A percentile compares a stretch with the other conserved stretches of the same genome.
Evolutionary conservation across 306 rosid species (phyloP).

Genomic region (Carpinus fangiana): DNA sequence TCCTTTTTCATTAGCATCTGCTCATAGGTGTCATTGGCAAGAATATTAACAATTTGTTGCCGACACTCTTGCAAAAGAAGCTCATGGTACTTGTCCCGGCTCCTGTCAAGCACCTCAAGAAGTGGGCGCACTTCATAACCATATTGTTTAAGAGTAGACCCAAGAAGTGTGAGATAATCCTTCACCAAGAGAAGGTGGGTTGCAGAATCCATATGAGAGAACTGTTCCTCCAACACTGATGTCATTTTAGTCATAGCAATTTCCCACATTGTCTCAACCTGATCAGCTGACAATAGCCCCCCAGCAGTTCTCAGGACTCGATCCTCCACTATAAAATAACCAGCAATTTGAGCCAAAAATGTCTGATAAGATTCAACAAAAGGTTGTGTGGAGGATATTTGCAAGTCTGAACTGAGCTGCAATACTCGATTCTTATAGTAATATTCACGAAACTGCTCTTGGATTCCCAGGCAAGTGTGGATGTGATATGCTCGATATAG

Average conservation of each 20-base stretch:
- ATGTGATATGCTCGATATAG: slow-evolving; percentile 92
- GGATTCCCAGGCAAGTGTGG: slow-evolving; percentile 78
- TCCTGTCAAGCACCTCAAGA: slow-evolving; percentile 63
- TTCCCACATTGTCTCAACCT: slow-evolving; percentile 85
- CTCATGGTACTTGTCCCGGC: slow-evolving; percentile 64
- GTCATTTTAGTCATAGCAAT: slow-evolving; percentile 67
- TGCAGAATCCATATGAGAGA: slow-evolving; percentile 71
- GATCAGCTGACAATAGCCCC: slow-evolving; percentile 64
- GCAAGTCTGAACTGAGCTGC: slow-evolving; percentile 87
- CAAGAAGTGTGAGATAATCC: slow-evolving; percentile 87
- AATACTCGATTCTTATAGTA: slow-evolving; percentile 81
- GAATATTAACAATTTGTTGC: slow-evolving; percentile 46
- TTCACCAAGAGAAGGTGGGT: slow-evolving; percentile 85
- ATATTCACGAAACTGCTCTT: slow-evolving; percentile 74
- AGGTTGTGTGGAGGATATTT: slow-evolving; percentile 68
- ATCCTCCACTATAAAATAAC: slow-evolving; percentile 94
- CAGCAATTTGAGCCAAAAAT: slow-evolving; percentile 82
- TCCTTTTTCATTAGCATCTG: slow-evolving; percentile 88
- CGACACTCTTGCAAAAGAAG: slow-evolving; percentile 77
- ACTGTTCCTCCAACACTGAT: slow-evolving; percentile 67
- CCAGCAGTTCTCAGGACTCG: slow-evolving; percentile 78
- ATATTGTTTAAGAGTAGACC: slow-evolving; percentile 70
- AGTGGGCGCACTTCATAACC: slow-evolving; percentile 76
- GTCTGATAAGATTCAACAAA: slow-evolving; percentile 81
- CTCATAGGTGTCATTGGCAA: slow-evolving; percentile 70